These are phyloP conservation scores for Naematelia aurantialba DNA, from an alignment of 768 basidiomycete species.

Conservation along the genomic window DNA sequence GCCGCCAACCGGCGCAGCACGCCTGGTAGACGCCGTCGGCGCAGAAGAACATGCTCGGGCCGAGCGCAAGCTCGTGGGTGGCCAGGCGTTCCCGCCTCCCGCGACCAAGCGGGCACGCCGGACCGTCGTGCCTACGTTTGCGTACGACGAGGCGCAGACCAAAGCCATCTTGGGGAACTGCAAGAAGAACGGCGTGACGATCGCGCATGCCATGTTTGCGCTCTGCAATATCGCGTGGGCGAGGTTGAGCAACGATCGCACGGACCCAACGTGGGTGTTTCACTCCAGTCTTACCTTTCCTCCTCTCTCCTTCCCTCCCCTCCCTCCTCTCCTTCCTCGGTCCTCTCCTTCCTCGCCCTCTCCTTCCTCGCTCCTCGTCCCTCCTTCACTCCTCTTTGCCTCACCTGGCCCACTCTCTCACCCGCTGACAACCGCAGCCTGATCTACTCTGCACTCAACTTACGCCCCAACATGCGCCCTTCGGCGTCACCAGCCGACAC, in stretches of 20 bases:
- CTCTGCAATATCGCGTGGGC: conserved; percentile 72
- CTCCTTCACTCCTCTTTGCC: not conserved
- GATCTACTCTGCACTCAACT: conserved; percentile 82
- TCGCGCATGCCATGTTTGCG: conserved; percentile 71
- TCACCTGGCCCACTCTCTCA: not conserved
- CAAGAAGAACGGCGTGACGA: conserved; percentile 68
- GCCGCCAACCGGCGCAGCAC: conserved; percentile 34
- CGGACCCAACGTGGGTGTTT: conserved; percentile 18
- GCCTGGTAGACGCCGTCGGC: conserved; percentile 55
- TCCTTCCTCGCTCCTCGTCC: not conserved
- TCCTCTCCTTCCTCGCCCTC: not conserved
- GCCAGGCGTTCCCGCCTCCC: conserved; percentile 64
- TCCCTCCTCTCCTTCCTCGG: not conserved
- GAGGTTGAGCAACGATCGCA: conserved; percentile 5
- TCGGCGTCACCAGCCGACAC: conserved; percentile 39
- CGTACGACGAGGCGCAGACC: conserved; percentile 60
- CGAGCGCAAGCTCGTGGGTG: conserved; percentile 64
- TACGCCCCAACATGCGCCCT: conserved; percentile 57
- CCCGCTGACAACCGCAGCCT: conserved; percentile 53
- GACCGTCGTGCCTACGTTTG: conserved; percentile 68
- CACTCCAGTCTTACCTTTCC: too few species aligned
- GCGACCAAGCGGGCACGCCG: conserved; percentile 40
- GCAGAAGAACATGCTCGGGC: conserved; percentile 59
- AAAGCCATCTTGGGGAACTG: conserved; percentile 65
- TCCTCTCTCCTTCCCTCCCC: not conserved